Percentiles rank a stretch among this genome's conserved stretches.
phyloP scores from a whole-genome alignment of 2,329 filamentous ascomycete genomes.

The Sclerotinia trifoliorum region DNA sequence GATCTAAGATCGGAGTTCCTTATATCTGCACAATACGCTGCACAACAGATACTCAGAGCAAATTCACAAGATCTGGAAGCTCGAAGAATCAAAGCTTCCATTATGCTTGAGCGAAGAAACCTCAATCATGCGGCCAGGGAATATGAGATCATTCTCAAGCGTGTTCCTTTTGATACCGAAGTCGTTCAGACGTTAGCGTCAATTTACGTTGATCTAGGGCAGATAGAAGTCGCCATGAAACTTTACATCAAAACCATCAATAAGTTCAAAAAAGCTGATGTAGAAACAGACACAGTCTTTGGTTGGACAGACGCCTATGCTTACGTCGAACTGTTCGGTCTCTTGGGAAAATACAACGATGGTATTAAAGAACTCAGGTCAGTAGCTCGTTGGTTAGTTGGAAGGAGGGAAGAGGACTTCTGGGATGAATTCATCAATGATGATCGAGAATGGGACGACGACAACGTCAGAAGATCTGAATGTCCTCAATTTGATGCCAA shows the following conservation, averaged over 20 bases:
- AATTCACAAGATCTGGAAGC: slow-evolving; percentile 54
- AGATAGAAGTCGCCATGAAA: slow-evolving; percentile 39
- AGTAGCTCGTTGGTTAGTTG: slow-evolving; percentile 78
- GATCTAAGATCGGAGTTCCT: slow-evolving; percentile 48
- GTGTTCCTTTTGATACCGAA: slow-evolving; percentile 48
- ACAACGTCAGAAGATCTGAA: slow-evolving; percentile 64
- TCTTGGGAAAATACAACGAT: slow-evolving; percentile 59
- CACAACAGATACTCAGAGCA: slow-evolving; percentile 57
- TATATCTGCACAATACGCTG: slow-evolving; percentile 57
- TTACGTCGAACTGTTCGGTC: slow-evolving; percentile 77
- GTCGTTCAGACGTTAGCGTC: slow-evolving; percentile 41
- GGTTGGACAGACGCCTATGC: slow-evolving; percentile 81
- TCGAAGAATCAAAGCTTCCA: slow-evolving; percentile 57
- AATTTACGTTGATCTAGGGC: slow-evolving; percentile 40
- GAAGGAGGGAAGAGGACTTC: slow-evolving; percentile 67
- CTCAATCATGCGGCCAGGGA: slow-evolving; percentile 54
- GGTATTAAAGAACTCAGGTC: slow-evolving; percentile 70
- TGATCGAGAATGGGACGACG: slow-evolving; percentile 85
- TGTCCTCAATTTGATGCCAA: slow-evolving; percentile 60
- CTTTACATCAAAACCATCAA: slow-evolving; percentile 40
- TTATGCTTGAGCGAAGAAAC: slow-evolving; percentile 56
- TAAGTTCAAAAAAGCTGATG: slow-evolving; percentile 30
- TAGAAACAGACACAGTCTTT: slow-evolving; percentile 27
- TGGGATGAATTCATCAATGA: slow-evolving; percentile 75
- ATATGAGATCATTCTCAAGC: slow-evolving; percentile 54